phyloP scores from a whole-genome alignment of 306 rosid species.

The Vigna unguiculata region DNA sequence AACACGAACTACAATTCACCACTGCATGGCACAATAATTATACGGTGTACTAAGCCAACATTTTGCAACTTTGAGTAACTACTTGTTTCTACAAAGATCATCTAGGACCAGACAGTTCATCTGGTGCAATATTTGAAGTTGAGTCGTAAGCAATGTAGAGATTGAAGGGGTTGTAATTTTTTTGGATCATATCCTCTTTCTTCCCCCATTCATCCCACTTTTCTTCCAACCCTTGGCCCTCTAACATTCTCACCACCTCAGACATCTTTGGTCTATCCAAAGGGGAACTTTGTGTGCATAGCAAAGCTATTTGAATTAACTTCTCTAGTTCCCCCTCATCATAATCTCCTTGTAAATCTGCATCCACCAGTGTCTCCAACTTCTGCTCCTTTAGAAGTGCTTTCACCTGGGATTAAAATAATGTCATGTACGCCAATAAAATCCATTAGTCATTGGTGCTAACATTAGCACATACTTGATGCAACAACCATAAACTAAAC shows the following conservation, averaged over 20 bases:
- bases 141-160: constrained; percentile 66
- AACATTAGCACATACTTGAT: background rate
- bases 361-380: constrained; percentile 74
- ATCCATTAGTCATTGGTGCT: constrained; percentile 2
- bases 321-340: constrained; percentile 66
- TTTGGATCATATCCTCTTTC: constrained; percentile 71
- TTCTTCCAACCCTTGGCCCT: constrained; percentile 86
- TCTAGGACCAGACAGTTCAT: constrained; percentile 89
- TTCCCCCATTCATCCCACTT: constrained; percentile 86
- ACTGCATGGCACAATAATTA: no score
- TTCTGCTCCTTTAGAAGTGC: constrained; percentile 70
- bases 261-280: constrained; percentile 91
- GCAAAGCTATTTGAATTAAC: constrained; percentile 80
- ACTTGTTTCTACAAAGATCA: constrained; percentile 46
- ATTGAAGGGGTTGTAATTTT: constrained; percentile 52
- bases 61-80: background rate
- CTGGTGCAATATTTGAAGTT: constrained; percentile 65
- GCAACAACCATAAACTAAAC: constrained; percentile 4
- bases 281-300: constrained; percentile 81
- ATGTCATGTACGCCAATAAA: constrained; percentile 21
- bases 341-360: constrained; percentile 70
- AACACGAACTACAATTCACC: no score
- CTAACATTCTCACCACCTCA: constrained; percentile 91
- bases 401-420: constrained; percentile 66
- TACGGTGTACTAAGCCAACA: no score